Base-by-base conservation (phyloP, 495 filamentous ascomycete genomes). In the Haplographium delicatum region DNA sequence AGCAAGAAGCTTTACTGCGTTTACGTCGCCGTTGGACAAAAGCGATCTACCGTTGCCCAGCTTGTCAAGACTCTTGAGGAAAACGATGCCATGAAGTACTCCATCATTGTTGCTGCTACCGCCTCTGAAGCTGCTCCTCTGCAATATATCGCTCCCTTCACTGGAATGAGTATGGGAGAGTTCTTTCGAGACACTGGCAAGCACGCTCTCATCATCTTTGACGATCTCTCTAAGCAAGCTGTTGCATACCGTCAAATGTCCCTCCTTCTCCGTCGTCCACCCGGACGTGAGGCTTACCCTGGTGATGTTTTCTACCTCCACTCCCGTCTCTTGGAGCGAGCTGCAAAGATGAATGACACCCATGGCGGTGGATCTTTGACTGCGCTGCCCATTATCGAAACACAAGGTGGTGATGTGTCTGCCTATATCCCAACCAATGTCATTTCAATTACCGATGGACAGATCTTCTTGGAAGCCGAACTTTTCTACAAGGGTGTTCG, bases 401-500 rank as follows among this genome's bases (percentile, higher is more conserved):
- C 93, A 72, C 94, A 97, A 80, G 93, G 93, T 85, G 93, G 93
- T 87, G 93, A 98, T 75, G 93, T 98, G 72, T 97, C 94, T 64
- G 93, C 93, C 61, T 98, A 97, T 75, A 98, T 98, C 81, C 93
- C 93, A 67, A 98, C 93, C 78, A 98, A 98, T 80, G 93, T 98
- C 79, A 98, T 98, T 82, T 97, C 94, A 68, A 98, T 98, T 66
- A 98, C 93, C 58, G 93, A 98, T 65, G 93, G 93, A 51, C 93
- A 98, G 79, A 98, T 98, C 74, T 98, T 98, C 88, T 83, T 98
- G 82, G 93, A 98, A 78, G 69, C 94, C 60, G 93, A 98, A 71
- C 82, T 98, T 56, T 98, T 98, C 88, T 98, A 98, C 85, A 98
- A 98, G 86, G 93, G 93, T 95, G 75, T 98, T 75, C 94, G 93